Evolutionary conservation across 768 basidiomycete genomes (phyloP).

Genomic region (Kwoniella sp.): DNA sequence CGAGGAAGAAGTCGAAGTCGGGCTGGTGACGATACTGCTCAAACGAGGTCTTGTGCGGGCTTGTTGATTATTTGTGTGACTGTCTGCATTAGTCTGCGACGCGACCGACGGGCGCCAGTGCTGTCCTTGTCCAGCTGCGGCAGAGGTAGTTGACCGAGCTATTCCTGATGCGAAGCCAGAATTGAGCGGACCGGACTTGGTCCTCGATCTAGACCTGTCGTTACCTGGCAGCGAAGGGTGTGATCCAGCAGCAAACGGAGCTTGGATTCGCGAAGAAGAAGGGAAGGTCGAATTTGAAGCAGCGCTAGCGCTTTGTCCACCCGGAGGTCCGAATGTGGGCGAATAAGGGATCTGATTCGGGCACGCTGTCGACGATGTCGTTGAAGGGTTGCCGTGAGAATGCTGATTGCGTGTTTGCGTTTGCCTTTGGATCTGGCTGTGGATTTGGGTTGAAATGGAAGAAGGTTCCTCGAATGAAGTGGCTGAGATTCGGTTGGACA

Average conservation of each 20-base stretch:
- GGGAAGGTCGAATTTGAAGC: conserved; percentile 8
- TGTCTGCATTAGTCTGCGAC: background rate
- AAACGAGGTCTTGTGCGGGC: background rate
- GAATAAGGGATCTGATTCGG: conserved; percentile 9
- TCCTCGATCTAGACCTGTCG: conserved; percentile 3
- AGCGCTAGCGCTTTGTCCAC: conserved; percentile 1
- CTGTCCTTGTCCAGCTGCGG: background rate
- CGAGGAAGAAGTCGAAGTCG: conserved; percentile 5
- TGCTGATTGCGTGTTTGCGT: background rate
- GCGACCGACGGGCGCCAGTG: background rate
- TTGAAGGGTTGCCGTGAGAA: background rate
- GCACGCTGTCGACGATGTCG: background rate
- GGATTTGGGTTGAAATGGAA: background rate
- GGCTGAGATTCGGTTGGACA: conserved; percentile 36
- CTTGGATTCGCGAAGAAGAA: conserved; percentile 5
- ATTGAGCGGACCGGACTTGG: conserved; percentile 1
- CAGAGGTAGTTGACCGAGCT: background rate
- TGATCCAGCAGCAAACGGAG: background rate
- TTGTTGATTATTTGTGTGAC: background rate
- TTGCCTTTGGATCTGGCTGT: background rate
- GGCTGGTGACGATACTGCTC: background rate
- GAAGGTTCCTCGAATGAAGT: conserved; percentile 17
- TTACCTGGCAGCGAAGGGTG: background rate
- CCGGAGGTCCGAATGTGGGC: conserved; percentile 11
- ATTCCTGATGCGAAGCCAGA: background rate